Percentiles rank a stretch among this genome's conserved stretches.
Evolutionary conservation across 441 rosid genomes (phyloP).

Genomic region (Gossypium davidsonii): DNA sequence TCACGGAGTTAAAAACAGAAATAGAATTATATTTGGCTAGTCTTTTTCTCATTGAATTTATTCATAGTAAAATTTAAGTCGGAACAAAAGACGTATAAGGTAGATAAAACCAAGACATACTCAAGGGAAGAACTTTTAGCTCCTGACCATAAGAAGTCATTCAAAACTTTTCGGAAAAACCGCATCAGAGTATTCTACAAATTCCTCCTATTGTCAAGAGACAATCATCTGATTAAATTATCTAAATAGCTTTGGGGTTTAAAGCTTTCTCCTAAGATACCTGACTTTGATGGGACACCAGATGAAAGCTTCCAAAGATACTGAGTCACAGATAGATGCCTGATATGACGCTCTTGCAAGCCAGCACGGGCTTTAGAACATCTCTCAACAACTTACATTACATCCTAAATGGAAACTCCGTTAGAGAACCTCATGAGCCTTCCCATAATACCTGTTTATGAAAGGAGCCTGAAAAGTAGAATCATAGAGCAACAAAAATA

Average conservation of each 20-base stretch:
- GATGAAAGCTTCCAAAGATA: conserved; percentile 17
- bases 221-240: neutral
- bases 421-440: conserved; percentile 64
- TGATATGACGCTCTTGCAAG: conserved; percentile 8
- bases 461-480: conserved; percentile 47
- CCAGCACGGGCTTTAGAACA: neutral
- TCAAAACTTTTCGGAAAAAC: conserved; percentile 6
- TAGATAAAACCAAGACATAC: neutral
- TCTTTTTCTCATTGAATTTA: neutral
- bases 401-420: neutral
- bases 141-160: conserved; percentile 14
- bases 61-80: neutral
- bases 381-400: neutral
- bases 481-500: neutral
- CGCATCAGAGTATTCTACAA: conserved; percentile 27
- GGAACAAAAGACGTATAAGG: neutral
- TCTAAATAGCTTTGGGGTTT: conserved; percentile 12
- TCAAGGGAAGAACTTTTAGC: neutral
- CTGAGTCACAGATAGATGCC: conserved; percentile 11
- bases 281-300: conserved; percentile 16
- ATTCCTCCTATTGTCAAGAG: conserved; percentile 16
- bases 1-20: neutral
- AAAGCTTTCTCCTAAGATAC: conserved; percentile 14
- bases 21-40: neutral
- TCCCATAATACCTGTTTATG: conserved; percentile 73